Evolutionary conservation across 2,329 filamentous ascomycete genomes (phyloP).

Genomic region (Cladorrhinum sp.): DNA sequence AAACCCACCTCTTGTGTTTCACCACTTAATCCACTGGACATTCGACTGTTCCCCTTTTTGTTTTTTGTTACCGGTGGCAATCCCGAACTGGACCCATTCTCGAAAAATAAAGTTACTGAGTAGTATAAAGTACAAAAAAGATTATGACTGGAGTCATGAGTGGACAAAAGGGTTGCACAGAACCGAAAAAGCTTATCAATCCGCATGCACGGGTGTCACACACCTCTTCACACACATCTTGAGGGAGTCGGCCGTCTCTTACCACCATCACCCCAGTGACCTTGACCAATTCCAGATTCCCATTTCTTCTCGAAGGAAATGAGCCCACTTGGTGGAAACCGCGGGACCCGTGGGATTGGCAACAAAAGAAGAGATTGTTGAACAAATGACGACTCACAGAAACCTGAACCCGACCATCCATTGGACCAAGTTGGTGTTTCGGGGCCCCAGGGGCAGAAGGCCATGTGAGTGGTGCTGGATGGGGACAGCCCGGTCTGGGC

Average conservation of each 20-base stretch:
- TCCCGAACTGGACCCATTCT: not conserved
- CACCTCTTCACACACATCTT: not conserved
- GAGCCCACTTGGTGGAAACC: not conserved
- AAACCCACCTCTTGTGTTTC: not conserved
- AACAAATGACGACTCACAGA: not conserved
- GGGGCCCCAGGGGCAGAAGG: slow-evolving; percentile 11
- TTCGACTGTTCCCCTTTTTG: not conserved
- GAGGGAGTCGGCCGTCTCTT: no score
- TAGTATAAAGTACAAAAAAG: not conserved
- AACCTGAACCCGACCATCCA: not conserved
- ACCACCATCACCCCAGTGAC: no score
- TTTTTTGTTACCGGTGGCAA: not conserved
- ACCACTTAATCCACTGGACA: not conserved
- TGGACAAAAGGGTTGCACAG: not conserved
- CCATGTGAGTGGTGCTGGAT: slow-evolving; percentile 17
- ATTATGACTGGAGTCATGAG: not conserved
- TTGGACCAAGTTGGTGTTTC: slow-evolving; percentile 14
- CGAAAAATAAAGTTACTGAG: not conserved
- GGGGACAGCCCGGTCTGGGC: slow-evolving; percentile 3
- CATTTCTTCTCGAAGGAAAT: not conserved
- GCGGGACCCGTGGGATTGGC: no score
- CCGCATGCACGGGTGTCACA: not conserved
- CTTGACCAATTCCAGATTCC: not conserved
- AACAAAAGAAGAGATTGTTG: no score
- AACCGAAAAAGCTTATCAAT: not conserved